These are phyloP conservation scores for Tolypocladium tundrense DNA, from an alignment of 2,329 filamentous ascomycete species.

Conservation along the genomic window DNA sequence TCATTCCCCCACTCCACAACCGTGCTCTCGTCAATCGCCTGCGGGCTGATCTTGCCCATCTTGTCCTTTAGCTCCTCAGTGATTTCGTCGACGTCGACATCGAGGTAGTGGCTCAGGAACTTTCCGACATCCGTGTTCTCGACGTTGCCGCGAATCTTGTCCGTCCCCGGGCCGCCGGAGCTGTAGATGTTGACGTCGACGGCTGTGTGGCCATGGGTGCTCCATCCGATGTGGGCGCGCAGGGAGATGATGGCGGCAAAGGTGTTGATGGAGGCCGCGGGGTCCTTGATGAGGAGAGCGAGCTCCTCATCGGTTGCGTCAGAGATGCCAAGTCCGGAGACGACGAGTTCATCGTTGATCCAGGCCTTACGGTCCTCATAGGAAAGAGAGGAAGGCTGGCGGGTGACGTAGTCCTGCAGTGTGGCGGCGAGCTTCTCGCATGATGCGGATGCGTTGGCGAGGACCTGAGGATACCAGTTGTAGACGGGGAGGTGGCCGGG, in stretches of 20 bases:
- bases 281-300: conserved; percentile 47
- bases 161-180: conserved; percentile 54
- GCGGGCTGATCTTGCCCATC: conserved; percentile 12
- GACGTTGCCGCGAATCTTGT: conserved; percentile 68
- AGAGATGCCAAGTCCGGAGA: conserved; percentile 62
- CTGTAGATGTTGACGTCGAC: conserved; percentile 97
- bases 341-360: conserved; percentile 58
- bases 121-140: conserved; percentile 89
- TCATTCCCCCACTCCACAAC: neutral
- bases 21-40: neutral
- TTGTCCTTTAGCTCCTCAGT: conserved; percentile 64
- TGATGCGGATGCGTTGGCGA: conserved; percentile 68
- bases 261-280: conserved; percentile 40
- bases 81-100: conserved; percentile 66
- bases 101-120: conserved; percentile 71
- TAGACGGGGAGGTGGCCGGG: conserved; percentile 45
- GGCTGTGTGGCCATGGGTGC: conserved; percentile 83
- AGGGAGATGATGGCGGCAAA: conserved; percentile 83
- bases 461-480: conserved; percentile 71
- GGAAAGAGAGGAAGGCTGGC: conserved; percentile 17
- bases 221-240: conserved; percentile 86
- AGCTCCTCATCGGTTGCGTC: conserved; percentile 67
- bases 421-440: conserved; percentile 59
- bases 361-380: conserved; percentile 44
- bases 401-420: conserved; percentile 49